Base-by-base conservation (phyloP, 2,329 filamentous ascomycete genomes). In the Onygena corvina region DNA sequence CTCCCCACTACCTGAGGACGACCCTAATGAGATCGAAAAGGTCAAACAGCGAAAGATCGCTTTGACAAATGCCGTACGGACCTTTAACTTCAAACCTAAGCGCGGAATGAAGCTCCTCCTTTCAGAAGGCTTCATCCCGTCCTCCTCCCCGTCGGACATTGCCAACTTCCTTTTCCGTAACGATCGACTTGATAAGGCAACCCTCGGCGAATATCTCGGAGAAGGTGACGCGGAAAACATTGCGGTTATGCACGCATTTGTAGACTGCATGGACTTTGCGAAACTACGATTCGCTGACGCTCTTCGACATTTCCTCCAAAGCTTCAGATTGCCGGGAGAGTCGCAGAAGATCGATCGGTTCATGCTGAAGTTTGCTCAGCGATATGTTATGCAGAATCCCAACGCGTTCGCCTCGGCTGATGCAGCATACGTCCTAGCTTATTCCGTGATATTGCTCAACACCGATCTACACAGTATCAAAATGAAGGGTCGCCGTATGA, bases 341-440 rank as follows among this genome's bases (percentile, higher is more conserved):
- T 89, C 89, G 0, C 92, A 98, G 64, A 98, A 98, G 71, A 98
- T 98, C 57, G 92, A 98, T 79, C 86, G 92, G 44, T 94, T 96
- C 68, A 96, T 98, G 92, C 72, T 98, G 57, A 98, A 98, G 65
- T 98, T 96, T 68, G 92, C 92, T 7, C 90, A 96, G 66, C 82
- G 90, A 52, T 98, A 98, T 64, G 85, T 94, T 47, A 84, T 83
- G 52, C 89, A 89, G 25, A 98, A 98, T 58, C 92, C 92, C 0
- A 94, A 94, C 61, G 90, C 92, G 1, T 98, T 94, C 66, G 92
- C 92, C 30, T 98, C 96, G 60, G 93, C 92, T 1, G 93, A 98
- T 64, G 98, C 93, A 0, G 90, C 92, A 11, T 98, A 98, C 58
- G 87, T 98, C 6, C 73, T 98, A 31, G 83, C 88, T 0, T 98